Conservation (phyloP, 1,139 yeast species). For the Zygoascus meyerae region DNA sequence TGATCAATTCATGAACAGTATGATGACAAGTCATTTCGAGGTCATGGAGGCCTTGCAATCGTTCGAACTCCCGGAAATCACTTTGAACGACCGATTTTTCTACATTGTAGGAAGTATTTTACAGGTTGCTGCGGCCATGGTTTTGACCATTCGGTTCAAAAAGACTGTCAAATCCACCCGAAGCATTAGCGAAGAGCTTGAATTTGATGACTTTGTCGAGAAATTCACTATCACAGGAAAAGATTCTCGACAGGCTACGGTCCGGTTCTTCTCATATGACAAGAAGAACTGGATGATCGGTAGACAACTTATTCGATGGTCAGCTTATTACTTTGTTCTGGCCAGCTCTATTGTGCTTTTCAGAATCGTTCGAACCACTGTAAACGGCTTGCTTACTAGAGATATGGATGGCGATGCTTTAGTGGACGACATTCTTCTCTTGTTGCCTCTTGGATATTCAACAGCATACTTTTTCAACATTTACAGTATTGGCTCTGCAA, state of each 20-base stretch:
- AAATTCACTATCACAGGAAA: background rate
- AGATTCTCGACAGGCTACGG: background rate
- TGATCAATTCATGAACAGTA: constrained; percentile 1
- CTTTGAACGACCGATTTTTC: background rate
- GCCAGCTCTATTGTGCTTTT: too few relatives aligned
- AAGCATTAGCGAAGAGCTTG: constrained; percentile 1
- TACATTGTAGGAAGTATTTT: background rate
- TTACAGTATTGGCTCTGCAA: too few relatives aligned
- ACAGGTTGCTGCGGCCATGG: background rate
- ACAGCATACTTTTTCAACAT: too few relatives aligned
- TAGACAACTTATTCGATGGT: background rate
- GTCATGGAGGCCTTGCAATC: background rate
- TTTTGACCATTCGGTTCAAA: background rate
- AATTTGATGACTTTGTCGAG: constrained; percentile 2
- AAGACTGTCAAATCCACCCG: background rate
- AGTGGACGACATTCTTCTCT: too few relatives aligned
- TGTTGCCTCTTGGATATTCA: too few relatives aligned
- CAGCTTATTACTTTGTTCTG: too few relatives aligned
- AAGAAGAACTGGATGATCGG: background rate
- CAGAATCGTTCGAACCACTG: too few relatives aligned
- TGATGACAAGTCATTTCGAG: background rate
- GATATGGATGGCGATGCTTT: too few relatives aligned
- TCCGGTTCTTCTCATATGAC: background rate
- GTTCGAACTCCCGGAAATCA: background rate
- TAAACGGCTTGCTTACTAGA: too few relatives aligned